These are phyloP conservation scores for Datisca glomerata DNA, from an alignment of 306 rosid species.

Conservation along the genomic window DNA sequence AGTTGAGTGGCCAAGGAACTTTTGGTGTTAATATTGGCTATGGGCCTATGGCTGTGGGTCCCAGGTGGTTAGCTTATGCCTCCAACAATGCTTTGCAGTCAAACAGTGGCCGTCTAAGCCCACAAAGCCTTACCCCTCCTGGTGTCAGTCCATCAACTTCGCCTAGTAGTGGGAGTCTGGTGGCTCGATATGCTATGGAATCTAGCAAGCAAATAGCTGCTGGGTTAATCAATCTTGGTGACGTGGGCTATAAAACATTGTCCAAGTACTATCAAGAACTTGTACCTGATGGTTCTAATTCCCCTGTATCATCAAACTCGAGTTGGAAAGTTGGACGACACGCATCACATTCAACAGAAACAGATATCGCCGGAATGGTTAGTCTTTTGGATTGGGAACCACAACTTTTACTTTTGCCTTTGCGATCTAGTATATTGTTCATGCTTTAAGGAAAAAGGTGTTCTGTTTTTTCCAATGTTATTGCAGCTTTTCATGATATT, in stretches of 20 bases:
- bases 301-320: constrained; percentile 51
- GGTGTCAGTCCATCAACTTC: constrained; percentile 71
- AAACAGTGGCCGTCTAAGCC: constrained; percentile 57
- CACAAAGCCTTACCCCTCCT: constrained; percentile 54
- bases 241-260: constrained; percentile 31
- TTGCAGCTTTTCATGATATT: too few species aligned
- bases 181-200: constrained; percentile 87
- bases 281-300: constrained; percentile 66
- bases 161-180: constrained; percentile 47
- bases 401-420: too few species aligned
- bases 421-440: too few species aligned
- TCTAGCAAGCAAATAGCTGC: constrained; percentile 77
- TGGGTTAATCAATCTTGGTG: constrained; percentile 47
- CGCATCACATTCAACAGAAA: constrained; percentile 35
- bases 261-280: constrained; percentile 64
- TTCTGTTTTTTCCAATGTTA: too few species aligned
- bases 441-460: too few species aligned
- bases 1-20: constrained; percentile 57
- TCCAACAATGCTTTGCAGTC: constrained; percentile 51
- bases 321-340: constrained; percentile 59
- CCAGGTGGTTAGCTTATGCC: constrained; percentile 95
- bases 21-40: constrained; percentile 67
- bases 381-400: constrained; percentile 19
- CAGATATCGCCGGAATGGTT: constrained; percentile 78
- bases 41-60: constrained; percentile 94